A percentile compares a stretch with the other conserved stretches of the same genome.
Conservation (phyloP, 371 early-diverging fungal species). For the Lichtheimia ramosa region DNA sequence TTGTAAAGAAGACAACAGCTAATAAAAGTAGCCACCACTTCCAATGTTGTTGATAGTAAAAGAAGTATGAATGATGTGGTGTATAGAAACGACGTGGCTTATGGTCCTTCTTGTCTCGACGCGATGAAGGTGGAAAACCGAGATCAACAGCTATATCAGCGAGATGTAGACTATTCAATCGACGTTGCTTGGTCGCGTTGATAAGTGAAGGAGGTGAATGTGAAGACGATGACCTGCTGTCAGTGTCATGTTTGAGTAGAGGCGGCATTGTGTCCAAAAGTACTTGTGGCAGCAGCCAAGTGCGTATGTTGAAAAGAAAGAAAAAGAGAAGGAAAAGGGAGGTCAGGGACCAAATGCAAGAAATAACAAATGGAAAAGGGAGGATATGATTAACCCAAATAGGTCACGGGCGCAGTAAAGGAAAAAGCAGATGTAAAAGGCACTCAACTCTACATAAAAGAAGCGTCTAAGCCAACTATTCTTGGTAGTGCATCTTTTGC, state of each 20-base stretch:
- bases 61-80: background rate
- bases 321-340: background rate
- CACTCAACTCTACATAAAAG: background rate
- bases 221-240: conserved; percentile 6
- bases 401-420: conserved; percentile 2
- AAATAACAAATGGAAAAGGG: background rate
- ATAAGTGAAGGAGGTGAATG: conserved; percentile 3
- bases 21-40: conserved; percentile 14
- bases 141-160: conserved; percentile 13
- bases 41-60: conserved; percentile 14
- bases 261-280: background rate
- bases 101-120: conserved; percentile 12
- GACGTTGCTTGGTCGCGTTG: conserved; percentile 11
- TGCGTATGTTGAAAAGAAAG: background rate
- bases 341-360: background rate
- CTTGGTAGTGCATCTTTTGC: background rate
- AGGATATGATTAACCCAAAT: background rate
- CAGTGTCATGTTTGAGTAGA: conserved; percentile 8
- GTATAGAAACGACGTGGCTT: conserved; percentile 11
- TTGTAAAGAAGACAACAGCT: conserved; percentile 12
- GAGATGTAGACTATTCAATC: conserved; percentile 10
- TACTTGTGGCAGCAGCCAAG: background rate
- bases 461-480: background rate
- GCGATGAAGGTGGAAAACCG: conserved; percentile 7
- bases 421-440: too few relatives aligned